Percentiles rank a stretch among this genome's conserved stretches.
These are phyloP conservation scores for Seiridium cupressi DNA, from an alignment of 2,329 filamentous ascomycete species.

Conservation along the genomic window DNA sequence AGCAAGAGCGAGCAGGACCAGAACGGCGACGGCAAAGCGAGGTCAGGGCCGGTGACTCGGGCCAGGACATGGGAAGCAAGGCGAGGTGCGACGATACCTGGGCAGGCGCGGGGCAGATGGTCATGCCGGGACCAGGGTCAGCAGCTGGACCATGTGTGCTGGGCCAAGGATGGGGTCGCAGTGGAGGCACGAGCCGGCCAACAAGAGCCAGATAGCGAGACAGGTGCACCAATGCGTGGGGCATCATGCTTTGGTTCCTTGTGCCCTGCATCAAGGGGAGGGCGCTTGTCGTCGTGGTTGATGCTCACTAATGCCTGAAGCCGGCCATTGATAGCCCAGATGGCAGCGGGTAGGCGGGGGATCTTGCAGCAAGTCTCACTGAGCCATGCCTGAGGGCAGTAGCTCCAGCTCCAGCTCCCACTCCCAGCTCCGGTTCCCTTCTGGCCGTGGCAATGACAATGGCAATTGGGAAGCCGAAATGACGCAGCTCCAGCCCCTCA, in stretches of 20 bases:
- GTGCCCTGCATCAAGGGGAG: constrained; percentile 4
- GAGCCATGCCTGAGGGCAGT: not conserved
- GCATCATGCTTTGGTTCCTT: not conserved
- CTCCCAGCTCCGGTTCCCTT: no score
- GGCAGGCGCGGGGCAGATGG: constrained; percentile 8
- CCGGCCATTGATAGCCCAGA: not conserved
- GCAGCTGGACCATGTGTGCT: not conserved
- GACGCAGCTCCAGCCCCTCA: constrained; percentile 1
- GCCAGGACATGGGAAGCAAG: not conserved
- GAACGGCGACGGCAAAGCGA: constrained; percentile 2
- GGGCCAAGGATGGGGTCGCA: not conserved
- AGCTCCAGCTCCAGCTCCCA: not conserved
- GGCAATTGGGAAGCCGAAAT: not conserved
- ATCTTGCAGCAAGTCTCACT: not conserved
- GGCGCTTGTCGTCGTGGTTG: not conserved
- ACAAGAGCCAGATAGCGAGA: not conserved
- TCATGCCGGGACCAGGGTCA: constrained; percentile 6
- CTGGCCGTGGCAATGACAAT: no score
- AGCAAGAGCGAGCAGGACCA: not conserved
- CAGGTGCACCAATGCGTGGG: not conserved
- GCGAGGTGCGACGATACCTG: not conserved
- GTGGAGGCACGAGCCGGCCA: not conserved
- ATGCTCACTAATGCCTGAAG: constrained; percentile 1
- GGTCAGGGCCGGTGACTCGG: constrained; percentile 5
- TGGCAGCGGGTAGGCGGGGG: not conserved